phyloP scores from a whole-genome alignment of 148 eudicot species.

The Nyssa sinensis region DNA sequence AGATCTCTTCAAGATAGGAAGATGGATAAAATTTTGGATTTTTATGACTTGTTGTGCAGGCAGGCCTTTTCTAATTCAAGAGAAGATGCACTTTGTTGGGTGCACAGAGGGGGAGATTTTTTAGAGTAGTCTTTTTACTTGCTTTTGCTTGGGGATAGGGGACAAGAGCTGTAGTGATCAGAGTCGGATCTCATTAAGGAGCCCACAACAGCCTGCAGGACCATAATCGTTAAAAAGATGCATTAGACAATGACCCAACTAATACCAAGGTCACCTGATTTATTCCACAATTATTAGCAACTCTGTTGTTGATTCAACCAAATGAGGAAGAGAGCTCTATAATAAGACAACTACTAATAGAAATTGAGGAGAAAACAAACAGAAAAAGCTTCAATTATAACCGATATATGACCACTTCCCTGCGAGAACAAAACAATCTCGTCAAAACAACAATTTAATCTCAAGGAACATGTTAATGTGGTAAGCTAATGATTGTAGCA shows the following conservation, averaged over 20 bases:
- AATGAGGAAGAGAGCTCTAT: too few relatives aligned
- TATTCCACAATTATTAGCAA: neutral
- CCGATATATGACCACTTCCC: neutral
- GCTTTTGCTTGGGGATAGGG: too few relatives aligned
- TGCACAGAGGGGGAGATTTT: too few relatives aligned
- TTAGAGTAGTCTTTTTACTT: too few relatives aligned
- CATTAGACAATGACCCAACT: constrained; percentile 5
- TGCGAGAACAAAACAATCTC: neutral
- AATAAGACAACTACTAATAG: neutral
- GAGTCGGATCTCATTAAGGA: neutral
- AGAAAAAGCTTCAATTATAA: neutral
- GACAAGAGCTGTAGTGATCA: neutral
- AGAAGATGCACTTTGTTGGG: too few relatives aligned
- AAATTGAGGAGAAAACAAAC: too few relatives aligned
- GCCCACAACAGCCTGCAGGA: neutral
- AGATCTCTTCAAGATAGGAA: too few relatives aligned
- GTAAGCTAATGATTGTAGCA: neutral
- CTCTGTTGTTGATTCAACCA: neutral
- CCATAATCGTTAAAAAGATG: neutral
- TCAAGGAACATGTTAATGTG: neutral
- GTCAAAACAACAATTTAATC: neutral
- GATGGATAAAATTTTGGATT: too few relatives aligned
- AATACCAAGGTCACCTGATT: neutral
- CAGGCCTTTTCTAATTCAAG: too few relatives aligned
- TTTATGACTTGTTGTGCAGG: too few relatives aligned